Evolutionary conservation across 257 asterid genomes (phyloP), one percentile per base, ranked within the genome.

Genomic region (Thymus mandschuricus): DNA sequence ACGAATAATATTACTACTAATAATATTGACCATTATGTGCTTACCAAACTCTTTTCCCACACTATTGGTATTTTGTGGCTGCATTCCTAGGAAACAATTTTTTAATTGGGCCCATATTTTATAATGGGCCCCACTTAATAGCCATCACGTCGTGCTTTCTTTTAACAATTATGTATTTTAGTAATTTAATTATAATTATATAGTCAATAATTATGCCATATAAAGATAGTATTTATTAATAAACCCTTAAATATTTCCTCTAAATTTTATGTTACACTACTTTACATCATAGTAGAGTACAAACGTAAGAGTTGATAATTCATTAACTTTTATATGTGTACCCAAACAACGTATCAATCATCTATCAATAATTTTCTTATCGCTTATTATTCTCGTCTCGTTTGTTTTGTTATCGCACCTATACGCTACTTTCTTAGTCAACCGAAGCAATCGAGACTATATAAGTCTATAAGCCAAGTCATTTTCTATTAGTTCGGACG

Each of bases 71-170:
- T 21, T 62, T 9, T 21, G 68, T 62, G 52, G 52, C 52, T 41
- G 10, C 52, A 62, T 62, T 62, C 21, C 12, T 62, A 41, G 52
- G 49, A 62, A 62, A 27, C 10, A 1, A 10, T 40, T 41, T 8
- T 10, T 3, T 1, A 63, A 43, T 41, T 63, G 68, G 68, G 27
- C 54, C 54, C 38, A 63, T 43, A 43, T 4, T 63, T 27, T 38
- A 9, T 0, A 3, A 51, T 51, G 63, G 72, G 59, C 9, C 2
- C 75, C 67, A 58, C 75, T 13, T 70, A 30, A n/a, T 50, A 6
- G 45, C 9, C 65, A 60, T 21, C 63, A 71, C 69, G 76, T 60
- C 51, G 69, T 52, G 2, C 6, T 33, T 28, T 61, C 55, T 51
- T 48, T 48, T 31, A 21, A 21, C 21, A 21, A 21, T 50, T 34